Evolutionary conservation across 495 filamentous ascomycete genomes (phyloP).

Genomic region (Antarctomyces pellizariae): DNA sequence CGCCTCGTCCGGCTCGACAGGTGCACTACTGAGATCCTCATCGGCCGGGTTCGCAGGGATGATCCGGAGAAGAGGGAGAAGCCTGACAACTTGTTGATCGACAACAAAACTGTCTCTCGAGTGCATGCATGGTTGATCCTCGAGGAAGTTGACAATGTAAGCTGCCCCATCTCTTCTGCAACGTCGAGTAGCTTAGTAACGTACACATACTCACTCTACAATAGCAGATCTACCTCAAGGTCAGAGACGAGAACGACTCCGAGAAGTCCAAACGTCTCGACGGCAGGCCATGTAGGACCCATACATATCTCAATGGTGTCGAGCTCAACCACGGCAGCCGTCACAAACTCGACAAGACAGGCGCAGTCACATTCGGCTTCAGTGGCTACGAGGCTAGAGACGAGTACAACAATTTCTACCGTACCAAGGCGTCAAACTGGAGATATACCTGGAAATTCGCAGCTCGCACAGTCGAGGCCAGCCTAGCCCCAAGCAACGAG

Average conservation of each 20-base stretch:
- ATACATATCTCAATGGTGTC: slow-evolving; percentile 21
- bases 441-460: too few species aligned
- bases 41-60: slow-evolving; percentile 46
- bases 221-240: slow-evolving; percentile 1
- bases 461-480: too few species aligned
- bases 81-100: slow-evolving; percentile 49
- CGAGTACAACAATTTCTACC: too few species aligned
- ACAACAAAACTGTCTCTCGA: slow-evolving; percentile 64
- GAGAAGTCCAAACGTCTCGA: slow-evolving; percentile 23
- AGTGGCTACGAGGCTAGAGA: too few species aligned
- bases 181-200: too few species aligned
- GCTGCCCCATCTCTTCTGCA: slow-evolving; percentile 2
- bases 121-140: slow-evolving; percentile 40
- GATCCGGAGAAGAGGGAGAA: slow-evolving; percentile 26
- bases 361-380: too few species aligned
- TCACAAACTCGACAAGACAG: neutral
- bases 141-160: slow-evolving; percentile 20
- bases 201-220: neutral
- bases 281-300: slow-evolving; percentile 33
- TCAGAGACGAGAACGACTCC: slow-evolving; percentile 3
- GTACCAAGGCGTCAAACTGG: too few species aligned
- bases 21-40: slow-evolving; percentile 9
- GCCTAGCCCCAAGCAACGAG: too few species aligned
- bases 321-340: slow-evolving; percentile 5
- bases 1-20: slow-evolving; percentile 10